Base-by-base conservation (phyloP, 192 early-diverging fungal genomes). In the Entomortierella beljakovae region DNA sequence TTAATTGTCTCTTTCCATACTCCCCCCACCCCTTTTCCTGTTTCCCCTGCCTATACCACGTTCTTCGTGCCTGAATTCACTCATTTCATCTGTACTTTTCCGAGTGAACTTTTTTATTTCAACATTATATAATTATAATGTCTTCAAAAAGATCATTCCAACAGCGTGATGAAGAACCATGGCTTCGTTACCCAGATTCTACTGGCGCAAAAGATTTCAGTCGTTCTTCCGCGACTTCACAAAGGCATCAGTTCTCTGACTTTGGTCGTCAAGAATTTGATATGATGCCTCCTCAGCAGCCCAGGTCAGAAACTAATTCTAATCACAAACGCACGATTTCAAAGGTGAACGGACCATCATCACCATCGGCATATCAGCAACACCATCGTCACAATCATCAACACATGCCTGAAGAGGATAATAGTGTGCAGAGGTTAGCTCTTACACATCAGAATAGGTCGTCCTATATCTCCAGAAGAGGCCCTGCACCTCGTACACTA, bases 91-190 rank as follows among this genome's bases (percentile, higher is more conserved):
- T n/a, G n/a, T n/a, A n/a, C n/a, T n/a, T n/a, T n/a, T n/a, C n/a
- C n/a, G n/a, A n/a, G n/a, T n/a, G n/a, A n/a, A n/a, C n/a, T n/a
- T n/a, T n/a, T n/a, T n/a, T n/a, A n/a, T 40, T 40, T 40, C 37
- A 9, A 40, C 11, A 18, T 42, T 18, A 31, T 22, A n/a, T 26
- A 31, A 0, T 20, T 13, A 22, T 33, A 25, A 75, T 75, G 72
- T 61, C 72, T 0, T 68, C 72, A 22, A 67, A 68, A 42, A 49
- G 61, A 52, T 58, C 59, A 1, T 74, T 59, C 20, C 71, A 65
- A n/a, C 73, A 64, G 15, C 66, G 60, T 3, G 61, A 77, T 46
- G 73, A 77, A 31, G 73, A 77, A 28, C 55, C 73, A 46, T 77
- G 65, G 73, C 66, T 77, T 10, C 60, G 53, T 13, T 77, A 69